Conservation (phyloP, 768 basidiomycete species). For the Collybia sp. region DNA sequence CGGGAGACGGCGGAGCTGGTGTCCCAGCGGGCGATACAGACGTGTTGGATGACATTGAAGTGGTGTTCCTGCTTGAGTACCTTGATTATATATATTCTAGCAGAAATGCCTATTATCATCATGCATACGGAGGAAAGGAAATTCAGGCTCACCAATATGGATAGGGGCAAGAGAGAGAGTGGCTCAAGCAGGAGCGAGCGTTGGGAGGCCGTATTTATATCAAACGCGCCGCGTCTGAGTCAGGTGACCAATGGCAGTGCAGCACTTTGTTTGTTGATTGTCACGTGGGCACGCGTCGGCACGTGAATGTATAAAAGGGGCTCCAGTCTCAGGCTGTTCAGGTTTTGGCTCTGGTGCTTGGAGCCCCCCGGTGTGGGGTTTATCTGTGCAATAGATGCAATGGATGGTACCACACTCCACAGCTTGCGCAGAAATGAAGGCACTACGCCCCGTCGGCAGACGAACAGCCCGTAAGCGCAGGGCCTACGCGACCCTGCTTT, state of each 20-base stretch:
- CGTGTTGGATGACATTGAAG: slow-evolving; percentile 18
- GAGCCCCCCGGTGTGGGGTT: too few species aligned
- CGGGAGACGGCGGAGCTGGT: slow-evolving; percentile 12
- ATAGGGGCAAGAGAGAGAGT: slow-evolving; percentile 13
- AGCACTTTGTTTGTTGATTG: slow-evolving; percentile 37
- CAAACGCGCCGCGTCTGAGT: slow-evolving; percentile 12
- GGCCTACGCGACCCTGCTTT: too few species aligned
- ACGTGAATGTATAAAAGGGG: slow-evolving; percentile 10
- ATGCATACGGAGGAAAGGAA: background rate
- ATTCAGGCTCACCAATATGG: slow-evolving; percentile 1
- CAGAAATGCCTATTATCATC: too few species aligned
- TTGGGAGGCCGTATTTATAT: slow-evolving; percentile 26
- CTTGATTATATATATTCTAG: too few species aligned
- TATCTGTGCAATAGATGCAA: too few species aligned
- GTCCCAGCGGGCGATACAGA: slow-evolving; percentile 16
- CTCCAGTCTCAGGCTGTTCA: too few species aligned
- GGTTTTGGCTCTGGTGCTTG: too few species aligned
- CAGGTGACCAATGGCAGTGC: slow-evolving; percentile 32
- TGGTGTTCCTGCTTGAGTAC: too few species aligned
- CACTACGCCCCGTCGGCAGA: too few species aligned
- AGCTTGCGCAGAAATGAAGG: too few species aligned
- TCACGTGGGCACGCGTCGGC: slow-evolving; percentile 11
- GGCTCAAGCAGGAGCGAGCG: slow-evolving; percentile 1
- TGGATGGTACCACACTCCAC: too few species aligned
- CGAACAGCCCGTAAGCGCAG: too few species aligned